These are phyloP conservation scores for Raffaelea ambrosiae DNA, from an alignment of 2,329 filamentous ascomycete genomes.

Conservation along the genomic window DNA sequence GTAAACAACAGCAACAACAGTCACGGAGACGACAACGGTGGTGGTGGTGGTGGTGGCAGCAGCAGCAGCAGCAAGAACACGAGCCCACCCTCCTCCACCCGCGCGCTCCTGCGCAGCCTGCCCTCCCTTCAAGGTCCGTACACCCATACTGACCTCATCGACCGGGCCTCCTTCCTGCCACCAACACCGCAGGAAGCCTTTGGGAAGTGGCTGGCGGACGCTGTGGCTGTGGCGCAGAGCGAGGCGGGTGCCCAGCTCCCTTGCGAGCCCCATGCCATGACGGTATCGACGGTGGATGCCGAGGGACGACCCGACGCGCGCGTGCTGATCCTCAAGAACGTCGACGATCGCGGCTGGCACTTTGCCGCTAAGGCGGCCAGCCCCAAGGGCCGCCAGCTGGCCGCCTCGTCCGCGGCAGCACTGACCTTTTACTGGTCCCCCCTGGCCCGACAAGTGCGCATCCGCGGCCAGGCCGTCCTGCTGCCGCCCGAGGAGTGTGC, in stretches of 20 bases:
- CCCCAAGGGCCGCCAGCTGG: constrained; percentile 10
- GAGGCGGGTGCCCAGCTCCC: neutral
- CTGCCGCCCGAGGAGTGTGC: constrained; percentile 6
- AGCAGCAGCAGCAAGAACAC: neutral
- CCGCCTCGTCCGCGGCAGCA: neutral
- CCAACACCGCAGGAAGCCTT: constrained; percentile 9
- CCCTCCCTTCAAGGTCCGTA: constrained; percentile 7
- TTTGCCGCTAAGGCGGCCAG: constrained; percentile 9
- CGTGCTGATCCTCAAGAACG: constrained; percentile 12
- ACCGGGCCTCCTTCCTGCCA: constrained; percentile 7
- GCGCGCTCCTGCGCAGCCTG: constrained; percentile 1
- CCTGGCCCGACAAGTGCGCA: constrained; percentile 9
- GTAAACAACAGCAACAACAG: neutral
- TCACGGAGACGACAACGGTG: neutral
- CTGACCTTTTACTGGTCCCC: constrained; percentile 11
- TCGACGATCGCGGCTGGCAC: constrained; percentile 12
- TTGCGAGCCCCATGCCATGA: constrained; percentile 11
- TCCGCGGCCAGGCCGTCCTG: constrained; percentile 4
- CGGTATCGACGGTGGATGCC: constrained; percentile 8
- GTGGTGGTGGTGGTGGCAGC: neutral
- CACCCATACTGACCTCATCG: neutral
- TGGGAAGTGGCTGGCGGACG: constrained; percentile 7
- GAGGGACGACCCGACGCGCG: constrained; percentile 8
- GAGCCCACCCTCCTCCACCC: neutral
- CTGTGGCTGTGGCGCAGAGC: constrained; percentile 1